Conservation (phyloP, 2,329 filamentous ascomycete species). For the Cadophora malorum region DNA sequence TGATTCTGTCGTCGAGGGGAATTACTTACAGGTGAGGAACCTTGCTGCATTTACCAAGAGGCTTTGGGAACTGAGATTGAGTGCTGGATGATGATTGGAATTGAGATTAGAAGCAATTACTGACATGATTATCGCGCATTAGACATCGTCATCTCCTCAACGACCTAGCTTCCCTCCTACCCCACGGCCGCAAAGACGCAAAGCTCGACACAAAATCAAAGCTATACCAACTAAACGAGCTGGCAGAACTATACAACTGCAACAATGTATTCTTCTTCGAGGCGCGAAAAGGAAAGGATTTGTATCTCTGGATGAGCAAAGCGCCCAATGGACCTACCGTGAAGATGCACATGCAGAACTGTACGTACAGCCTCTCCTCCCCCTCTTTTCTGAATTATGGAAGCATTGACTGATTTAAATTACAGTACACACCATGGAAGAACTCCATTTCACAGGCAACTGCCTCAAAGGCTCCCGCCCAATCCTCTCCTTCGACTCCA, state of each 20-base stretch:
- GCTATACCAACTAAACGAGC: slow-evolving; percentile 79
- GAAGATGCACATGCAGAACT: slow-evolving; percentile 79
- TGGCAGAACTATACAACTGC: slow-evolving; percentile 81
- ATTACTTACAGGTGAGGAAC: slow-evolving; percentile 77
- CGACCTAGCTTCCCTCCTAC: slow-evolving; percentile 86
- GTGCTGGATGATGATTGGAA: slow-evolving; percentile 13
- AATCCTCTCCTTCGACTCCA: slow-evolving; percentile 87
- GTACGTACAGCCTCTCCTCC: slow-evolving; percentile 47
- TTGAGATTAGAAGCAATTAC: slow-evolving; percentile 18
- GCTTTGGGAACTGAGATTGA: neutral
- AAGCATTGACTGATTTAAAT: no score
- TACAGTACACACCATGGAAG: slow-evolving; percentile 97
- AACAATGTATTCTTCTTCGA: slow-evolving; percentile 97
- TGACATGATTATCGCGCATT: slow-evolving; percentile 23
- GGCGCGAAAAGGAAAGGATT: slow-evolving; percentile 89
- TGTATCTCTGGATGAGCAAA: slow-evolving; percentile 93
- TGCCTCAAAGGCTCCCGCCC: slow-evolving; percentile 93
- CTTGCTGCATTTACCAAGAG: neutral
- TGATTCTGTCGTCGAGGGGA: slow-evolving; percentile 91
- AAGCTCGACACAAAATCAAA: slow-evolving; percentile 98
- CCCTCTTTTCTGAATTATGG: no score
- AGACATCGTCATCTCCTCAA: slow-evolving; percentile 94
- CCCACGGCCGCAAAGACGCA: slow-evolving; percentile 90
- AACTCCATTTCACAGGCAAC: slow-evolving; percentile 96
- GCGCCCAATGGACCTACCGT: slow-evolving; percentile 70